Conservation (phyloP, 768 basidiomycete genomes). For the Gloeostereum incarnatum region DNA sequence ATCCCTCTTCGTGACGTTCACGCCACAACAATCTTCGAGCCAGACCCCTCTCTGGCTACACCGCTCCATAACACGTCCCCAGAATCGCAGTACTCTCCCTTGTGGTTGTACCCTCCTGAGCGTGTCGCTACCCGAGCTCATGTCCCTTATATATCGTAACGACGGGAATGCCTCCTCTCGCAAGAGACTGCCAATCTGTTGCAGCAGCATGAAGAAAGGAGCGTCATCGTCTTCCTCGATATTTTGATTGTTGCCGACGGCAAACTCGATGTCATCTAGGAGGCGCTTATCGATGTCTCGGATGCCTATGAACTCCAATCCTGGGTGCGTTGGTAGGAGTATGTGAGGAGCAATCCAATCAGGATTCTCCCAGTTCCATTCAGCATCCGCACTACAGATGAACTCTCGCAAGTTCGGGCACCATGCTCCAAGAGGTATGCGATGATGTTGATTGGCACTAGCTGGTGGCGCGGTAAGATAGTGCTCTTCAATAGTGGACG, state of each 20-base stretch:
- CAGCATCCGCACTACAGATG: slow-evolving; percentile 68
- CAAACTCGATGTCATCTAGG: slow-evolving; percentile 24
- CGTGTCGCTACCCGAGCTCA: slow-evolving; percentile 47
- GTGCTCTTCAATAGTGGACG: slow-evolving; percentile 57
- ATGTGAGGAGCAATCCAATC: slow-evolving; percentile 79
- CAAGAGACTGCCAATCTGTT: slow-evolving; percentile 56
- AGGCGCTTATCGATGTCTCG: slow-evolving; percentile 62
- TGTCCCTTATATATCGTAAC: slow-evolving; percentile 52
- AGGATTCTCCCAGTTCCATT: slow-evolving; percentile 73
- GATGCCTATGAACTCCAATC: slow-evolving; percentile 59
- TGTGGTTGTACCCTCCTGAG: slow-evolving; percentile 34
- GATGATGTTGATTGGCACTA: slow-evolving; percentile 26
- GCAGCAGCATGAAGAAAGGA: slow-evolving; percentile 54
- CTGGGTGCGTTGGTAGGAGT: slow-evolving; percentile 54
- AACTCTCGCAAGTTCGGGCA: slow-evolving; percentile 63
- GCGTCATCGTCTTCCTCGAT: slow-evolving; percentile 21
- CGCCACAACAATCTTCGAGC: slow-evolving; percentile 10
- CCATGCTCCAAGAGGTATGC: slow-evolving; percentile 51
- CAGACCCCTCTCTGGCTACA: slow-evolving; percentile 9
- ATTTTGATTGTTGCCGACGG: neutral
- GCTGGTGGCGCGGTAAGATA: slow-evolving; percentile 41
- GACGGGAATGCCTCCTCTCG: slow-evolving; percentile 51
- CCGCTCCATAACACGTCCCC: slow-evolving; percentile 21
- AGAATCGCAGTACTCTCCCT: slow-evolving; percentile 29
- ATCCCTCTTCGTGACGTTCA: slow-evolving; percentile 9